Base-by-base conservation (phyloP, 2,329 filamentous ascomycete genomes). In the Sporothrix euskadiensis region DNA sequence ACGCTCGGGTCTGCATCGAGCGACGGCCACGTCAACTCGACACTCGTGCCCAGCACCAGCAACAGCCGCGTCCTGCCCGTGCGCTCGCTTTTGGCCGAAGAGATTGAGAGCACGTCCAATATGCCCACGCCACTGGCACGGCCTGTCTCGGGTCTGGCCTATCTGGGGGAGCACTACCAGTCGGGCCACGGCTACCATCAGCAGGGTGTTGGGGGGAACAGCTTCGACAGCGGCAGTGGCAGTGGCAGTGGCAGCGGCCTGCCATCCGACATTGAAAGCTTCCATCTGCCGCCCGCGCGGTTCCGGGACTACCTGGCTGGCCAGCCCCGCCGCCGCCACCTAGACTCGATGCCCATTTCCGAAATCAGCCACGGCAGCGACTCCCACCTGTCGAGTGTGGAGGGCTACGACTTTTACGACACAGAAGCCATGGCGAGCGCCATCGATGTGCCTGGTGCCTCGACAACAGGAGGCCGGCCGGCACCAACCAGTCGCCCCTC, bases 321-420 rank as follows among this genome's bases (percentile, higher is more conserved):
- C 32, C n/a, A 76, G 19, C 75, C 73, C n/a, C 57, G 80, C 3
- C 83, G 85, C 10, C 82, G 82, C 71, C 83, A 86, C 35, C 83
- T 85, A 12, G 83, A 88, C 77, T 88, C 87, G 0, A 81, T 82
- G 52, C 83, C 87, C 1, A 77, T 88, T 35, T 89, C 88, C 2
- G 81, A 84, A n/a, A 75, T 80, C 26, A 88, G 86, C 77, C 83
- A 86, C 44, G 83, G 84, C 56, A 88, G 85, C 76, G 84, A 76
- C 77, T 83, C 84, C 6, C 83, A 86, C 30, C 76, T 81, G n/a
- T 87, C 86, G 14, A 86, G 83, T 77, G 88, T 85, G 1, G 88
- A 90, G 76, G 89, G 89, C 0, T 90, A 91, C 77, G 89, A 91
- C 79, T 91, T 91, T 77, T 90, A 90, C 78, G 89, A 88, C 77